Percentiles rank a stretch among this genome's conserved stretches.
Evolutionary conservation across 192 early-diverging fungal species (phyloP).

Genomic region (Coemansia sp.): DNA sequence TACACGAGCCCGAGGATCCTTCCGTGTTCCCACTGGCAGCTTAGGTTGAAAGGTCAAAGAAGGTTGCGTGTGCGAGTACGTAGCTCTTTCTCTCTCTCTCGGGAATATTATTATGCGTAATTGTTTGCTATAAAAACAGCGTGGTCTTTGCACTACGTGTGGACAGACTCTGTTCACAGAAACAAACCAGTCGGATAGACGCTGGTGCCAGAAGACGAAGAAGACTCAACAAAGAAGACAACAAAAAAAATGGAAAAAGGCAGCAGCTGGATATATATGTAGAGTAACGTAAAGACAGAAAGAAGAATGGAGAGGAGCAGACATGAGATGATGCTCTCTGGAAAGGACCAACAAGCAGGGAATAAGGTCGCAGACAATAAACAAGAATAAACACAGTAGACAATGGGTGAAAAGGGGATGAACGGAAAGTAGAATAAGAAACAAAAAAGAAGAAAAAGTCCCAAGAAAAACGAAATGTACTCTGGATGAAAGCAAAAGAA

Average conservation of each 20-base stretch:
- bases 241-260: slow-evolving; percentile 4
- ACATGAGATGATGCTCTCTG: not conserved
- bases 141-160: not conserved
- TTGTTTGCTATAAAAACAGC: not conserved
- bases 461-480: not conserved
- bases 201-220: slow-evolving; percentile 1
- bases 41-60: too few species aligned
- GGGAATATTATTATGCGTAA: not conserved
- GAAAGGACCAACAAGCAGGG: not conserved
- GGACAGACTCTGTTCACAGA: not conserved
- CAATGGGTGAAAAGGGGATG: not conserved
- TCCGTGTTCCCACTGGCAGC: too few species aligned
- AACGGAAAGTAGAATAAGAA: not conserved
- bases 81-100: not conserved
- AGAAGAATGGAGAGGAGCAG: too few species aligned
- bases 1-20: too few species aligned
- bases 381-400: not conserved
- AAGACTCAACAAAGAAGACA: slow-evolving; percentile 7
- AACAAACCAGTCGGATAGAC: not conserved
- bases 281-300: not conserved
- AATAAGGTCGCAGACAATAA: not conserved
- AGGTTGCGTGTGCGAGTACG: slow-evolving; percentile 3
- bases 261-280: not conserved
- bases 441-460: not conserved
- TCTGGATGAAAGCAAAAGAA: too few species aligned